Base-by-base conservation (phyloP, 1,139 yeast genomes). In the Scheffersomyces quercinus region DNA sequence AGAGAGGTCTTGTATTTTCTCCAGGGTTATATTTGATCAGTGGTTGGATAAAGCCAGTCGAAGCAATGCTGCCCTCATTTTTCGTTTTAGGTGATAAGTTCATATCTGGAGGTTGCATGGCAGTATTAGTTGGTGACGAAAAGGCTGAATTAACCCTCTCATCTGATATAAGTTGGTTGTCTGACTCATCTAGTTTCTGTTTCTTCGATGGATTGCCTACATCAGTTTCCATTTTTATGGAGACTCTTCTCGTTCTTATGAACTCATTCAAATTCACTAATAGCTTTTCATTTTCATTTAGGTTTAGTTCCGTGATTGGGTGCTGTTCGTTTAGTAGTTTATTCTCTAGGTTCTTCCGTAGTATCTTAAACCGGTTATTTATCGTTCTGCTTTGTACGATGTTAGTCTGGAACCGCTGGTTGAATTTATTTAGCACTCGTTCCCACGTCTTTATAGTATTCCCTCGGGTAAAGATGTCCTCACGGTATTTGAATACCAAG, bases 401-500 rank as follows among this genome's bases (percentile, higher is more conserved):
- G 13, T 50, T 52, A 29, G 63, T 42, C 26, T 55, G 45, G 37
- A 53, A 51, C 14, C 46, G 45, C 4, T 47, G 45, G 44, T 65
- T 65, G 43, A 64, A 65, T 37, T 61, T 59, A 14, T 46, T 46
- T 16, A 65, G 52, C 8, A 65, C 59, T 6, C 46, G 41, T 20
- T 58, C 59, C 70, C 70, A 65, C 0, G 67, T 65, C 44, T 57
- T 62, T 35, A 64, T 51, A 16, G 64, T 60, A 32, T 58, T 54
- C 2, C 70, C 70, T 37, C 69, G 45, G n/a, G 62, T 62, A 46
- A 61, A 64, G 3, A 65, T 50, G 28, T 58, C 65, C 20, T 56
- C 54, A 11, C 54, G 49, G 43, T 59, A 51, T 37, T 52, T 52
- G 41, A 46, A 50, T 14, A 65, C 60, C 35, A 64, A 48, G 26